phyloP scores from a whole-genome alignment of 352 stramenopile genomes.

The Sclerospora graminicola region DNA sequence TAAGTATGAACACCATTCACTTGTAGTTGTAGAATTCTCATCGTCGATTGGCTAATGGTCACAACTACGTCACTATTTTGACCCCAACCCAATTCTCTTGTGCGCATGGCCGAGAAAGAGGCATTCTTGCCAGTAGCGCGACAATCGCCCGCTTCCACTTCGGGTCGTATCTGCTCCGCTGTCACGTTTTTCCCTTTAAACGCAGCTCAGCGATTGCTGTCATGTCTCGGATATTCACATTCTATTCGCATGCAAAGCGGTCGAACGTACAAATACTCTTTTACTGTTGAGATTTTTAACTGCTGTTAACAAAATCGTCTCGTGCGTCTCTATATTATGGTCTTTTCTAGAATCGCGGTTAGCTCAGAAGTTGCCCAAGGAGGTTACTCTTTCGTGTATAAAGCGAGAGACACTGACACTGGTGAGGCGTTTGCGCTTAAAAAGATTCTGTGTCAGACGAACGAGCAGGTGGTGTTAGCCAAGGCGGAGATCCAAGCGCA shows the following conservation, averaged over 20 bases:
- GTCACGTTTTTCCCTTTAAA: slow-evolving; percentile 57
- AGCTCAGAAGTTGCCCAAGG: slow-evolving; percentile 72
- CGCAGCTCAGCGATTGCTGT: slow-evolving; percentile 45
- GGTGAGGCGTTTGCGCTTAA: slow-evolving; percentile 82
- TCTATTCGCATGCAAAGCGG: slow-evolving; percentile 62
- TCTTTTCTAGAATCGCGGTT: slow-evolving; percentile 34
- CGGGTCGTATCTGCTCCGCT: slow-evolving; percentile 34
- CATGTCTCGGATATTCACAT: slow-evolving; percentile 63
- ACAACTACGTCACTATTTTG: not conserved
- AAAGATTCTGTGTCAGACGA: slow-evolving; percentile 80
- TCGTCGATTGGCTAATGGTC: not conserved
- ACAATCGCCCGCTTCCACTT: slow-evolving; percentile 9
- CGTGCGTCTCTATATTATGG: not conserved
- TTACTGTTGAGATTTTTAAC: not conserved
- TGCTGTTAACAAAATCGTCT: not conserved
- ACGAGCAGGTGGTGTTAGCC: slow-evolving; percentile 70
- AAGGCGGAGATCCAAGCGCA: slow-evolving; percentile 79
- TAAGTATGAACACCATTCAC: too few species aligned
- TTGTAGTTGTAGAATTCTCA: slow-evolving; percentile 4
- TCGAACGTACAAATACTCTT: slow-evolving; percentile 36
- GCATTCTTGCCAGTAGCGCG: slow-evolving; percentile 20
- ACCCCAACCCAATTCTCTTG: too few species aligned
- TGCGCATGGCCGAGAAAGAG: slow-evolving; percentile 20
- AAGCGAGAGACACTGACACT: slow-evolving; percentile 53
- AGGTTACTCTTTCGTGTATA: slow-evolving; percentile 83